Evolutionary conservation across 148 eudicot species (phyloP), one percentile per base, ranked within the genome.

Genomic region (Spergularia marina): DNA sequence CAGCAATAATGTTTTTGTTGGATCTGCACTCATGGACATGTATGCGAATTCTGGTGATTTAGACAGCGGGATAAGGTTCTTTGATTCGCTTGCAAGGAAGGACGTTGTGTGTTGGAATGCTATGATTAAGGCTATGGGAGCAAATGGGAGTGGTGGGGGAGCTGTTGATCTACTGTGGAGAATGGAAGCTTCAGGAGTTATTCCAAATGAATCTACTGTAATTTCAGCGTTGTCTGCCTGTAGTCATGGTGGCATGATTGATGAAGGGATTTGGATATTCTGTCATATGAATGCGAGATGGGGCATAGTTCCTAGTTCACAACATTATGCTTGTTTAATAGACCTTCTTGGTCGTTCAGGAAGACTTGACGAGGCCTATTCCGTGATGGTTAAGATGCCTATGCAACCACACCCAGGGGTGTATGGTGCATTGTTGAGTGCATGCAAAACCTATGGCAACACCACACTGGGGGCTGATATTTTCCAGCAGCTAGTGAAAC

Each of bases 281-380:
- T 2, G 51, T 74, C 71, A 76, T 15, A 83, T 86, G 87, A 68
- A 70, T 51, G 53, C 64, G 36, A 70, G 16, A 77, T 81, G 84
- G 88, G 82, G 76, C 49, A 49, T 86, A 53, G 40, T 70, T 77
- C 89, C 85, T 54, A 83, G 53, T 72, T 60, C 20, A 52, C 85
- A 84, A 74, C 92, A 89, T 77, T 89, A 84, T 82, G 84, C 88
- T 30, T 86, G 90, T 76, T 53, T 86, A 36, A 76, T 86, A 17
- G 92, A 89, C 76, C 79, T 86, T 64, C 87, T 89, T 74, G 83
- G 88, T 49, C 90, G 92, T 55, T 82, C 85, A 23, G 88, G 92
- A 36, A 72, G 68, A 73, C 51, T 89, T 10, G 77, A 79, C 40
- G 89, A 89, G n/a, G 90, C 92, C 6, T 67, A 71, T 56, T 68